Evolutionary conservation across 495 filamentous ascomycete species (phyloP), one percentile per base, ranked within the genome.

Genomic region (Hypoxylon subgilvum): DNA sequence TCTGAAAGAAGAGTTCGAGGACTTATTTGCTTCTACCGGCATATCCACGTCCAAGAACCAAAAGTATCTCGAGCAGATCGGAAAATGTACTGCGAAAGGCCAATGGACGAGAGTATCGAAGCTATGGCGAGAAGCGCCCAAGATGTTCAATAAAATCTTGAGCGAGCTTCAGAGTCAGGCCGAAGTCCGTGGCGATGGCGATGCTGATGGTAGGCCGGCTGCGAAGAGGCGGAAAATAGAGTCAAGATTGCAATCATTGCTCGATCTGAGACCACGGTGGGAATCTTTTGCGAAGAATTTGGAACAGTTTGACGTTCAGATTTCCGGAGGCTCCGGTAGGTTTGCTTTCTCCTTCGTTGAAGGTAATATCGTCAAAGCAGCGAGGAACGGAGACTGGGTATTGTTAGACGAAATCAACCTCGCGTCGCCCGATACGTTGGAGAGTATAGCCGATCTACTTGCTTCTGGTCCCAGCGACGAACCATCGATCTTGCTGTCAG

Each of bases 351-450:
- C 89, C 13, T 99, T 99, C 64, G 85, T 97, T 1, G 93, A 99
- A 72, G 91, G 95, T 50, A 96, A 89, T 61, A 88, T 99, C 64
- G 88, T 97, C 27, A 89, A 90, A 72, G 95, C 95, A 4, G 84
- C 89, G 17, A 80, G 92, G 41, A 96, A 96, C 71, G 95, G 95
- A 4, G 91, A 96, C 68, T 99, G 95, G 95, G 89, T 99, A 12
- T 78, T 99, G n/a, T 77, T 96, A 12, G 95, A 99, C 69, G 95
- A 99, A 72, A 95, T 99, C 64, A 99, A 99, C 65, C 78, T 99
- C 39, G 94, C 95, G 3, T 89, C 93, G 0, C 86, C 93, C 2
- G 95, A 99, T 63, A 97, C 94, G 0, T 74, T 99, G 7, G 95
- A 97, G 67, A 91, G 91, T 55, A 88, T 99, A 43, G 87, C 90